These are phyloP conservation scores for Solanum tacnaense DNA, from an alignment of 257 asterid species.

Conservation along the genomic window DNA sequence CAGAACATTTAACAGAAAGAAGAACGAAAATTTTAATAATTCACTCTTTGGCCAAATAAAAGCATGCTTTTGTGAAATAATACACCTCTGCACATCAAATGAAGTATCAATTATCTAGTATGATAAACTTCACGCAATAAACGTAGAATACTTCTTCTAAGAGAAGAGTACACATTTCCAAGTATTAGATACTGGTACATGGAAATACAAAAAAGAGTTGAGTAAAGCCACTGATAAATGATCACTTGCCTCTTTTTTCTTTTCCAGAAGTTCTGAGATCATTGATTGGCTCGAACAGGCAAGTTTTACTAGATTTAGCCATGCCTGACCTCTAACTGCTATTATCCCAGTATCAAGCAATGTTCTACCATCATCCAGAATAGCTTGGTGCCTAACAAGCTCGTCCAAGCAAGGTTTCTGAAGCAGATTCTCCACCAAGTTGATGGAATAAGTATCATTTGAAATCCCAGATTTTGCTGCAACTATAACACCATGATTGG, in stretches of 20 bases:
- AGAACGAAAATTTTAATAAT: not conserved
- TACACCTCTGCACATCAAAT: not conserved
- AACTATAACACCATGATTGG: conserved; percentile 93
- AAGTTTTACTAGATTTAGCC: conserved; percentile 75
- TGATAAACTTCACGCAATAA: not conserved
- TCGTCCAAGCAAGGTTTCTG: conserved; percentile 82
- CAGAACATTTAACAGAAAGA: not conserved
- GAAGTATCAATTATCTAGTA: not conserved
- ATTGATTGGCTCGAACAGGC: conserved; percentile 60
- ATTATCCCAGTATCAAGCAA: conserved; percentile 93
- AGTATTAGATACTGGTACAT: not conserved
- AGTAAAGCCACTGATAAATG: conserved; percentile 4
- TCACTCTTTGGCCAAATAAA: not conserved
- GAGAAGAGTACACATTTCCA: not conserved
- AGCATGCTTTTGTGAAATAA: not conserved
- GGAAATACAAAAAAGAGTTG: not conserved
- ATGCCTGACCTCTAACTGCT: conserved; percentile 88
- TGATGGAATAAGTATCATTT: conserved; percentile 27
- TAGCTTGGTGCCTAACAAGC: conserved; percentile 60
- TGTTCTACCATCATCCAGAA: conserved; percentile 85
- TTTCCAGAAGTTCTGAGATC: conserved; percentile 64
- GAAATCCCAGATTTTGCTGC: conserved; percentile 43
- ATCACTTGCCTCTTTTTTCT: conserved; percentile 64
- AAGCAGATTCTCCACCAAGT: conserved; percentile 73
- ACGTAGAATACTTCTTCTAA: not conserved